Base-by-base conservation (phyloP, 164 flowering plant species). In the Vitis rupestris region DNA sequence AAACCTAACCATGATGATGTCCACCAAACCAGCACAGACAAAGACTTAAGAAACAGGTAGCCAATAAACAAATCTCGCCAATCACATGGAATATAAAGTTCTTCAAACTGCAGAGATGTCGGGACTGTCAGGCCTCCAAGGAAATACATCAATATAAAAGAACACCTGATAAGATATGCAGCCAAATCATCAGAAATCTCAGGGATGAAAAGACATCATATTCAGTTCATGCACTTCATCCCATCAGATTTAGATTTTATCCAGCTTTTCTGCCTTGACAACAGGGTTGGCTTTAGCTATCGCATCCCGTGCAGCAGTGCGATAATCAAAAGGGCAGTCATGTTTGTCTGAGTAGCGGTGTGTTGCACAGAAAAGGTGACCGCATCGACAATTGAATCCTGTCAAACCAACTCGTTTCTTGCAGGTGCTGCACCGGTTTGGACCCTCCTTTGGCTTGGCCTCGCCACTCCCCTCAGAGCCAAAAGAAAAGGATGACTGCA, bases 331-430 rank as follows among this genome's bases (percentile, higher is more conserved):
- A 13, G 79, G 76, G 74, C 88, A 84, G 8, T 74, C 81, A 44
- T 84, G 88, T 61, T 81, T 82, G 74, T 84, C 88, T 5, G 88
- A 82, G 62, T 84, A 82, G 66, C 86, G 84, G 70, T 84, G 88
- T 7, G 67, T 52, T 1, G 79, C 74, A 68, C 88, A 85, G 63
- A 77, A 82, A 9, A 82, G 62, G 64, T 76, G 63, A 60, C 86
- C 88, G 61, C 86, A 82, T 9, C 86, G 80, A 62, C 88, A 85
- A 19, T 77, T 82, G 67, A 85, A 85, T 16, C 88, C 86, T 11
- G 84, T 85, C 58, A 85, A 64, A 13, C 88, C 86, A 49, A 85
- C 81, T 17, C 86, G 78, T 54, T 85, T 82, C 60, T 67, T 79
- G 76, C 88, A 85, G 15, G 74, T 65, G 71, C 14, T 72, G 73